Evolutionary conservation across 106 monocot species (phyloP), one percentile per base, ranked within the genome.

Genomic region (Acorus gramineus): DNA sequence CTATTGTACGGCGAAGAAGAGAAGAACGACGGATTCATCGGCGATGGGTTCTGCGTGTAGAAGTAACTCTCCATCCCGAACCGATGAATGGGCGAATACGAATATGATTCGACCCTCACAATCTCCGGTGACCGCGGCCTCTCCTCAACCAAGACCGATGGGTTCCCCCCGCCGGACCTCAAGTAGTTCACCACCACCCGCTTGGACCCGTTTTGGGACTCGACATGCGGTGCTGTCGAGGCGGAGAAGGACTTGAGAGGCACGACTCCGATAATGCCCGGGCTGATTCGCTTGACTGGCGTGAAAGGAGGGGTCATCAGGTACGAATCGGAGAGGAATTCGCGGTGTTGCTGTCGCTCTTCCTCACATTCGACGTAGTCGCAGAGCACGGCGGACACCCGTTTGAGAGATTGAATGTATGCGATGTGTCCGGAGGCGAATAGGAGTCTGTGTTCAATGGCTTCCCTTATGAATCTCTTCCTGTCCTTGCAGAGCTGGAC

Each of bases 401-500:
- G 69, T 60, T 60, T 70, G 6, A 92, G 71, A 48, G 92, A 92
- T 11, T 89, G 71, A 44, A 89, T 77, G 56, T 98, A 98, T 12
- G 81, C 80, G 45, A 79, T 8, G 49, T 92, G 91, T 12, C 82
- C 70, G 43, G 85, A 57, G 3, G 91, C 90, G 52, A 96, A 96
- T 28, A 77, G 73, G 56, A 57, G 70, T 62, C 90, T 80, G 44
- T 82, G 80, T 47, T 96, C 80, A 4, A 96, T 57, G 1, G 95
- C 95, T 63, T 90, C 80, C 60, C 79, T 96, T 54, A 96, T 81
- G 74, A 90, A 90, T 74, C 83, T 87, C 57, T 63, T 85, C 52
- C 95, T 73, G 50, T 96, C 95, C 69, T 71, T 82, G 80, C 95
- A 96, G 63, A 96, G 80, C 74, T 72, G 75, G 10, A 90, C 80